A percentile compares a stretch with the other conserved stretches of the same genome.
These are phyloP conservation scores for Aspergillus egyptiacus DNA, from an alignment of 495 filamentous ascomycete species.

Conservation along the genomic window DNA sequence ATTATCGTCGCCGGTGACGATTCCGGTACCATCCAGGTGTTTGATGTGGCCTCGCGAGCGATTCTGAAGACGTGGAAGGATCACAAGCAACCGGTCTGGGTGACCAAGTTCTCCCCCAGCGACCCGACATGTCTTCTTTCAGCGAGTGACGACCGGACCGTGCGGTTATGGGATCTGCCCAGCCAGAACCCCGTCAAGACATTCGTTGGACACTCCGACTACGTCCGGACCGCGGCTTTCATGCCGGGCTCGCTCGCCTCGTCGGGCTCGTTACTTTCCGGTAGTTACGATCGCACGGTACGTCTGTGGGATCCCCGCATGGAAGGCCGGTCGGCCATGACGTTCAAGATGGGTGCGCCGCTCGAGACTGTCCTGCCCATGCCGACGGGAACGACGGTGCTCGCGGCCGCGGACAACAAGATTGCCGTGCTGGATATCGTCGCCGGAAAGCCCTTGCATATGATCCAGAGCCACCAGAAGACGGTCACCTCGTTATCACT, in stretches of 20 bases:
- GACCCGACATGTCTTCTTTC: conserved; percentile 82
- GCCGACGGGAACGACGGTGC: conserved; percentile 75
- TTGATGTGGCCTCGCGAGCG: conserved; percentile 80
- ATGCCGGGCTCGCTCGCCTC: conserved; percentile 68
- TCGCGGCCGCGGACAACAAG: conserved; percentile 78
- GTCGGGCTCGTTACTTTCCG: conserved; percentile 70
- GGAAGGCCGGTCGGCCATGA: conserved; percentile 65
- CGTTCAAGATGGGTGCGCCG: conserved; percentile 84
- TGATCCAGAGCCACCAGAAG: conserved; percentile 94
- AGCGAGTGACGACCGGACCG: conserved; percentile 82
- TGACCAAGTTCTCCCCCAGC: conserved; percentile 77
- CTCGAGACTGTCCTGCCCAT: conserved; percentile 83
- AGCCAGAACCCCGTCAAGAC: conserved; percentile 64
- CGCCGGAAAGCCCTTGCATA: conserved; percentile 75
- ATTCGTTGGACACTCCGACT: conserved; percentile 87
- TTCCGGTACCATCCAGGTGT: conserved; percentile 84
- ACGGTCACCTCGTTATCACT: conserved; percentile 78
- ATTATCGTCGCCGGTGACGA: conserved; percentile 88
- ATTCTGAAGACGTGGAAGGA: conserved; percentile 95
- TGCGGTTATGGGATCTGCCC: conserved; percentile 90
- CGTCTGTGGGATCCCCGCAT: conserved; percentile 86
- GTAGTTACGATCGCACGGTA: conserved; percentile 91
- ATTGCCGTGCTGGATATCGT: conserved; percentile 93
- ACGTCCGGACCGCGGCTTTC: conserved; percentile 80
- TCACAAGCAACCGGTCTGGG: conserved; percentile 93